These are phyloP conservation scores for Asterophora lycoperdoides DNA, from an alignment of 768 basidiomycete species.

Conservation along the genomic window DNA sequence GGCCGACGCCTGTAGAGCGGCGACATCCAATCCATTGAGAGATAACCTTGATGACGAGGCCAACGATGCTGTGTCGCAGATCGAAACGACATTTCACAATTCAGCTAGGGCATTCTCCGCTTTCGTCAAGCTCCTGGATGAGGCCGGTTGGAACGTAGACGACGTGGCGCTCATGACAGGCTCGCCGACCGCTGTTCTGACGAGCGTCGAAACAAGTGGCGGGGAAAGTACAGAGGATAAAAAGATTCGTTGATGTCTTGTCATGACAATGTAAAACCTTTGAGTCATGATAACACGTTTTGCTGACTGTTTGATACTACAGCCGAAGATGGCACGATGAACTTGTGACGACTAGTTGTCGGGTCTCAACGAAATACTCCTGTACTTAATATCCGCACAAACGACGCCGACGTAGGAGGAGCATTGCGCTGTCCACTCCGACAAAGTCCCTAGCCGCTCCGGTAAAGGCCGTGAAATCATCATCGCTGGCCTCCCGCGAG, in stretches of 20 bases:
- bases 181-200: slow-evolving; percentile 27
- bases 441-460: not conserved
- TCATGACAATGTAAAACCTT: not conserved
- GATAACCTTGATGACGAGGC: not conserved
- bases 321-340: slow-evolving; percentile 1
- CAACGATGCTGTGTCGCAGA: slow-evolving; percentile 13
- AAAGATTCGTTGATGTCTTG: slow-evolving; percentile 18
- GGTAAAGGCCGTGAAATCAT: slow-evolving; percentile 6
- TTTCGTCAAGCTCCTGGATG: slow-evolving; percentile 24
- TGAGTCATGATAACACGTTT: not conserved
- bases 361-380: not conserved
- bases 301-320: not conserved
- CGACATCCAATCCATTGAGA: slow-evolving; percentile 6
- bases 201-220: slow-evolving; percentile 8
- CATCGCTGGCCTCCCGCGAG: not conserved
- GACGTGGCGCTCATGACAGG: slow-evolving; percentile 30
- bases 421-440: too few species aligned
- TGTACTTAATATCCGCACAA: slow-evolving; percentile 8
- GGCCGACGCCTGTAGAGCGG: slow-evolving; percentile 28
- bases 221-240: slow-evolving; percentile 13
- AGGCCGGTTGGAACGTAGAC: slow-evolving; percentile 36
- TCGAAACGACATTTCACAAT: slow-evolving; percentile 18
- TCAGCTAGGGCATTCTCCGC: slow-evolving; percentile 17
- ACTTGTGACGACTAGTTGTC: slow-evolving; percentile 1
- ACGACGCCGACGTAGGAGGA: slow-evolving; percentile 3